Conservation (phyloP, 768 basidiomycete genomes). For the Hypholoma fasciculare region DNA sequence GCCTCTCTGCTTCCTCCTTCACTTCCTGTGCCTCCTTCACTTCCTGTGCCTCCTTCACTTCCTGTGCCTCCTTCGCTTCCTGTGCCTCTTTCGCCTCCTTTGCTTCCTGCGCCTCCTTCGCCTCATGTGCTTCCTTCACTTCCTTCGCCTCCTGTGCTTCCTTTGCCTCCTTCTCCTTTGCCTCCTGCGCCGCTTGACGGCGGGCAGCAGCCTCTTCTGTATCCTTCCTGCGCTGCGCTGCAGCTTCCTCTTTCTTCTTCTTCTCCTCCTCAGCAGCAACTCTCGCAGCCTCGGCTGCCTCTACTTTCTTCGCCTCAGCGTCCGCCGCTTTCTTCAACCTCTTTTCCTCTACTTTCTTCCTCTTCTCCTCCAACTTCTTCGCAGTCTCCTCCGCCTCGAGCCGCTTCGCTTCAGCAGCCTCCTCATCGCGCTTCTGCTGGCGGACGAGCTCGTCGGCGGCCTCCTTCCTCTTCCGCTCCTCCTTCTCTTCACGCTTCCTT, state of each 20-base stretch:
- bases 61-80: not conserved
- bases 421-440: constrained; percentile 9
- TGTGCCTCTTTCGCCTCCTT: not conserved
- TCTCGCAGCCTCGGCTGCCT: constrained; percentile 10
- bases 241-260: constrained; percentile 2
- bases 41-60: not conserved
- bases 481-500: not conserved
- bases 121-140: constrained; percentile 7
- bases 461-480: constrained; percentile 1
- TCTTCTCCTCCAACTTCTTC: not conserved
- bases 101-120: not conserved
- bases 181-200: not conserved
- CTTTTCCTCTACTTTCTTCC: not conserved
- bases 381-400: not conserved
- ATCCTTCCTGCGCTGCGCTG: constrained; percentile 2
- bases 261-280: constrained; percentile 3
- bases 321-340: constrained; percentile 1
- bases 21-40: constrained; percentile 2
- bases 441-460: constrained; percentile 6
- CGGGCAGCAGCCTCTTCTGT: constrained; percentile 5
- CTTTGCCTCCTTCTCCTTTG: constrained; percentile 1
- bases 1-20: not conserved
- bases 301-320: constrained; percentile 7
- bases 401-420: constrained; percentile 9
- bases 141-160: constrained; percentile 5